phyloP scores from a whole-genome alignment of 2,329 filamentous ascomycete genomes.

The Calonectria hawksworthii region DNA sequence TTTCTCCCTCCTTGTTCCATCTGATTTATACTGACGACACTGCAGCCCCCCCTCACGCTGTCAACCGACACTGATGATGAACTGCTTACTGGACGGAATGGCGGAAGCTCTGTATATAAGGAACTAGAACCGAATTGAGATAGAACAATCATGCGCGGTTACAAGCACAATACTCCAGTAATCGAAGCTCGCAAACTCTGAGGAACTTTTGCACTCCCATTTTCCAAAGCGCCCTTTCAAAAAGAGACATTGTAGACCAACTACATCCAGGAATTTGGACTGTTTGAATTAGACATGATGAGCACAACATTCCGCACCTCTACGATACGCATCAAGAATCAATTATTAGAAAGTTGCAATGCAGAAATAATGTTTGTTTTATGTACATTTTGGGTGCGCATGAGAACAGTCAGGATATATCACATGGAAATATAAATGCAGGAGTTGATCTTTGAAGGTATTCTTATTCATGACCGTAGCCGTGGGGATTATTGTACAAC shows the following conservation, averaged over 20 bases:
- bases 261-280: not conserved
- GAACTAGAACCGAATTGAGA: conserved; percentile 27
- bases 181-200: not conserved
- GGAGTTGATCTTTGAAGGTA: conserved; percentile 58
- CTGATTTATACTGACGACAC: conserved; percentile 26
- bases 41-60: conserved; percentile 47
- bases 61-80: conserved; percentile 42
- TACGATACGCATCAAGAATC: too few relatives aligned
- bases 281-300: not conserved
- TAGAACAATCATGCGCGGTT: conserved; percentile 29
- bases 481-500: conserved; percentile 83
- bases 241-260: too few relatives aligned
- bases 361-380: not conserved
- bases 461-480: conserved; percentile 76
- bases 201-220: not conserved
- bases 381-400: not conserved
- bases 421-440: not conserved
- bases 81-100: conserved; percentile 22
- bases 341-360: too few relatives aligned
- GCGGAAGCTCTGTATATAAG: conserved; percentile 38
- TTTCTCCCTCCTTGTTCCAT: conserved; percentile 39
- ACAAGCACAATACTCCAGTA: conserved; percentile 13
- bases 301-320: too few relatives aligned
- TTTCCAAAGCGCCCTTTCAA: not conserved
- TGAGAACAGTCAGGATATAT: too few relatives aligned